Percentiles rank a stretch among this genome's conserved stretches.
phyloP scores from a whole-genome alignment of 2,329 filamentous ascomycete species.

The Ophiostoma quercus region DNA sequence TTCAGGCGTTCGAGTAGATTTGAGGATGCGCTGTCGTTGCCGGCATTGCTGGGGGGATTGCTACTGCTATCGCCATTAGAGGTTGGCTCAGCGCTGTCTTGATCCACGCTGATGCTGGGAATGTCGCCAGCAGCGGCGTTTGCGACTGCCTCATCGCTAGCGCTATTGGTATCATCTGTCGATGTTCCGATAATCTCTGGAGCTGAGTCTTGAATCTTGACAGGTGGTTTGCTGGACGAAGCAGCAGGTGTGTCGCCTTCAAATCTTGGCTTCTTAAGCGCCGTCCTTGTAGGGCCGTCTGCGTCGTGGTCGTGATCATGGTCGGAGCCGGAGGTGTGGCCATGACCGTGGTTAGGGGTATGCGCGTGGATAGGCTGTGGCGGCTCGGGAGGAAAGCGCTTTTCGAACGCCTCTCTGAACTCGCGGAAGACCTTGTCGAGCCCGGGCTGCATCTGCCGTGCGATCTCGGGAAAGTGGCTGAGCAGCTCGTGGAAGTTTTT shows the following conservation, averaged over 20 bases:
- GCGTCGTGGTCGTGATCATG: constrained; percentile 50
- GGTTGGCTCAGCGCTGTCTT: background rate
- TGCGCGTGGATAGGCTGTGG: background rate
- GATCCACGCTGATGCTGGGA: background rate
- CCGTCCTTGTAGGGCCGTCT: constrained; percentile 51
- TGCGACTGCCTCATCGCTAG: background rate
- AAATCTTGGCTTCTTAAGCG: constrained; percentile 52
- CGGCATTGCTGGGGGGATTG: constrained; percentile 4
- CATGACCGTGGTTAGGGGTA: background rate
- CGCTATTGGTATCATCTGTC: background rate
- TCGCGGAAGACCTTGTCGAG: constrained; percentile 85
- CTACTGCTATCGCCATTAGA: background rate
- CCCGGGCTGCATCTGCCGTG: constrained; percentile 89
- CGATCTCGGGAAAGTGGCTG: constrained; percentile 90
- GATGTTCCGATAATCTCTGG: background rate
- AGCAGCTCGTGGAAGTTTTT: constrained; percentile 85
- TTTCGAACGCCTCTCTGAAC: constrained; percentile 79
- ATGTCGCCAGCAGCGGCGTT: background rate
- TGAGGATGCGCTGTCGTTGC: background rate
- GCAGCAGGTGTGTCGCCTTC: constrained; percentile 38
- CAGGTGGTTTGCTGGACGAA: constrained; percentile 31
- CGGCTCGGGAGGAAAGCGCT: constrained; percentile 58
- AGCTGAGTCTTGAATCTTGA: constrained; percentile 33
- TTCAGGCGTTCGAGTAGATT: background rate
- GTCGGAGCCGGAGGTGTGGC: background rate